Conservation (phyloP, 2,329 filamentous ascomycete genomes). For the Didymellaceae sp. region DNA sequence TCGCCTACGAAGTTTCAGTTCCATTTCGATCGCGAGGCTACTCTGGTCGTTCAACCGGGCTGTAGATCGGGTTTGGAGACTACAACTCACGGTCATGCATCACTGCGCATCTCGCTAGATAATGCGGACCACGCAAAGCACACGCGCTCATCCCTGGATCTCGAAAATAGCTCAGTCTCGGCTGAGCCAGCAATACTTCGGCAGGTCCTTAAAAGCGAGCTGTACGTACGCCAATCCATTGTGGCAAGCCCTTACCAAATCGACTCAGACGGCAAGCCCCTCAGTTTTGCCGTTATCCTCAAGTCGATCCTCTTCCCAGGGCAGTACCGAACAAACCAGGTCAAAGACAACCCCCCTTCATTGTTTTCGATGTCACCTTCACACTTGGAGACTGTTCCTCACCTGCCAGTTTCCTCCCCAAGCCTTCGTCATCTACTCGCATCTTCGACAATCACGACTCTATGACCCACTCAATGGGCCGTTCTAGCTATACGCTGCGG, state of each 20-base stretch:
- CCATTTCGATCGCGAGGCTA: neutral
- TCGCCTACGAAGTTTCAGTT: neutral
- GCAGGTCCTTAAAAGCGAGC: conserved; percentile 3
- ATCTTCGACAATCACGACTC: conserved; percentile 3
- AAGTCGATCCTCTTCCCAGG: neutral
- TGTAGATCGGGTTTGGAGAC: too few species aligned
- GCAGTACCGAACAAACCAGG: neutral
- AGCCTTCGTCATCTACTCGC: conserved; percentile 9
- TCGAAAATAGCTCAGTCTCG: neutral
- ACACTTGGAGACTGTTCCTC: neutral
- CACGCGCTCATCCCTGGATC: neutral
- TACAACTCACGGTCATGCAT: neutral
- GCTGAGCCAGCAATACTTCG: neutral
- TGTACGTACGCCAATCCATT: conserved; percentile 8
- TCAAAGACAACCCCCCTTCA: neutral
- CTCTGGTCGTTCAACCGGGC: too few species aligned
- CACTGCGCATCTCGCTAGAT: neutral
- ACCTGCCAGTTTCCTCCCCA: conserved; percentile 5
- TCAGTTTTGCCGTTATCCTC: neutral
- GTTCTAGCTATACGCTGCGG: neutral
- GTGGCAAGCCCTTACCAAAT: conserved; percentile 10
- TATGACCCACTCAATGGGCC: conserved; percentile 5
- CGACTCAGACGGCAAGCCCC: conserved; percentile 1
- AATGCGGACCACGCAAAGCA: neutral
- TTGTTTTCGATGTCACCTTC: conserved; percentile 3